Base-by-base conservation (phyloP, 345 rosid species). In the Dovyalis caffra region DNA sequence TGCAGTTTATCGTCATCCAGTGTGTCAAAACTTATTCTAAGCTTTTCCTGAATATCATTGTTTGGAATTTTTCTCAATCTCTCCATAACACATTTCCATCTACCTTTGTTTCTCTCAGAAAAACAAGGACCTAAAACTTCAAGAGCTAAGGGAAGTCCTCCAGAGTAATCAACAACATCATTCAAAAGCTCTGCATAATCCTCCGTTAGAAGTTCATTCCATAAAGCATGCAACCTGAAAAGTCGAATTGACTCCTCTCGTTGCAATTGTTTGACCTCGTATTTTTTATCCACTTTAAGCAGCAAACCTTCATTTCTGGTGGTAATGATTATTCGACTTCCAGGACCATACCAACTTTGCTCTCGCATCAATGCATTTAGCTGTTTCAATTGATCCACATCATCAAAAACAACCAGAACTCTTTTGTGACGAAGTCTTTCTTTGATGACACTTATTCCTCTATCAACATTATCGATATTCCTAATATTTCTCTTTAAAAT, bases 331-430 rank as follows among this genome's bases (percentile, higher is more conserved):
- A 74, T 25, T 35, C 38, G 53, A 37, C 77, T 74, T 66, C 71
- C 77, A 2, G 61, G 18, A 34, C 40, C 14, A 66, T 56, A 34
- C 71, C 71, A 56, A 9, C 28, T 40, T 12, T 10, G 45, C 71
- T 33, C 57, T 66, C 77, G 71, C 23, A 67, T 56, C 5, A 74
- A 32, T 20, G 63, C 63, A 7, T 65, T 26, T 26, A 74, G 15
- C 20, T 74, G 65, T 3, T 74, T n/a, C 31, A 8, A 8, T 4
- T 66, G 47, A 33, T 66, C 49, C 6, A 74, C 66, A 53, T 66
- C 77, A 53, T 74, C 77, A 66, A 74, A 66, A 66, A 74, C 77
- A 66, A 74, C 33, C 16, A 74, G 66, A 23, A 74, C 51, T 53
- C 56, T 66, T 31, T 29, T 62, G 38, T 58, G 45, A 32, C 58